Conservation (phyloP, 495 filamentous ascomycete genomes). For the Penicillium odoratum region DNA sequence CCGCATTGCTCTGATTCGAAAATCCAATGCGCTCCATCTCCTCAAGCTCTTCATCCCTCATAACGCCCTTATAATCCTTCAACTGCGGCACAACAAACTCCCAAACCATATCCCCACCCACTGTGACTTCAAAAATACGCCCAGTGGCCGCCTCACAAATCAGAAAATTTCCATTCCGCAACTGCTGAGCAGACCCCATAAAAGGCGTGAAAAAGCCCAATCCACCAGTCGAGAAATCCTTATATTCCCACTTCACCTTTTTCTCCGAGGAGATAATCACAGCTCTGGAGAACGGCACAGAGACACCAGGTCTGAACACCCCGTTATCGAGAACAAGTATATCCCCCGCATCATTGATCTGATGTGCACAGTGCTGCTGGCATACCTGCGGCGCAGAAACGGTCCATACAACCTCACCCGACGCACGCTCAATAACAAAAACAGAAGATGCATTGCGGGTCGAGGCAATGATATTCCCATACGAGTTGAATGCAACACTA, state of each 20-base stretch:
- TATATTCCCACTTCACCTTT: conserved; percentile 46
- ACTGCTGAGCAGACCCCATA: conserved; percentile 48
- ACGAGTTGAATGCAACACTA: conserved; percentile 32
- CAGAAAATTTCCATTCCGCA: conserved; percentile 42
- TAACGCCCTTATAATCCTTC: conserved; percentile 17
- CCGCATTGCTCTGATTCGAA: conserved; percentile 22
- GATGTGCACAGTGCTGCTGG: conserved; percentile 47
- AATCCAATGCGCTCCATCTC: conserved; percentile 25
- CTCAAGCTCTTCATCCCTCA: conserved; percentile 11
- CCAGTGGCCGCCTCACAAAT: conserved; percentile 49
- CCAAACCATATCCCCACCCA: conserved; percentile 30
- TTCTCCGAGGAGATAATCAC: conserved; percentile 38
- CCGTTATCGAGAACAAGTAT: conserved; percentile 53
- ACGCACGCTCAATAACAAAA: conserved; percentile 39
- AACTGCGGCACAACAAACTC: conserved; percentile 27
- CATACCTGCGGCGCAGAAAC: conserved; percentile 38
- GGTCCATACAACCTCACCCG: conserved; percentile 43
- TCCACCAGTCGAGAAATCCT: conserved; percentile 37
- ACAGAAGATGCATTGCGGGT: conserved; percentile 43
- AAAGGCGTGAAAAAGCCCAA: conserved; percentile 50
- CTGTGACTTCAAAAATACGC: conserved; percentile 53
- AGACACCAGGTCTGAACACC: conserved; percentile 38
- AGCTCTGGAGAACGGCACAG: conserved; percentile 42
- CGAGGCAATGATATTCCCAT: conserved; percentile 46
- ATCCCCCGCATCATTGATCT: conserved; percentile 36